A percentile compares a stretch with the other conserved stretches of the same genome.
Conservation (phyloP, 2,329 filamentous ascomycete genomes). For the Penicillium sp. region DNA sequence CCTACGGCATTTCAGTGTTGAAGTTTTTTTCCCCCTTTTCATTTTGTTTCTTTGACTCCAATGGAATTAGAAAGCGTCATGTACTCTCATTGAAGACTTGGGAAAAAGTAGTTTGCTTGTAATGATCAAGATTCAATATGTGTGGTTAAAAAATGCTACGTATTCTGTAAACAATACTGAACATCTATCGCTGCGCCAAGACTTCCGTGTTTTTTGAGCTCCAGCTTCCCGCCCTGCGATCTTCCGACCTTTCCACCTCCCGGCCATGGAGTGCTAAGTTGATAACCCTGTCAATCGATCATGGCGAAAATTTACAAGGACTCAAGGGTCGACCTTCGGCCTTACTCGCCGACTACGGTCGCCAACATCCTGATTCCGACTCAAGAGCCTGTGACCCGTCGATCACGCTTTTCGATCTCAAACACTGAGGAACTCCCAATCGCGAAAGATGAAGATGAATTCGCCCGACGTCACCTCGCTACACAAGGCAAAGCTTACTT, state of each 20-base stretch:
- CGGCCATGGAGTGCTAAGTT: slow-evolving; percentile 37
- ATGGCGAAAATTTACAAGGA: slow-evolving; percentile 81
- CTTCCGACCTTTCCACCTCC: slow-evolving; percentile 18
- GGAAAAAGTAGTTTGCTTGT: neutral
- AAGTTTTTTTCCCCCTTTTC: neutral
- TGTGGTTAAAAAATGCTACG: neutral
- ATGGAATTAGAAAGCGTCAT: neutral
- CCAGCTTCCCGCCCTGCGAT: slow-evolving; percentile 33
- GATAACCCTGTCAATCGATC: slow-evolving; percentile 30
- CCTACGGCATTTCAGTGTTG: slow-evolving; percentile 1
- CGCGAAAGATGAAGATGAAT: slow-evolving; percentile 64
- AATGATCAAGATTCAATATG: neutral
- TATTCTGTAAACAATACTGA: no score
- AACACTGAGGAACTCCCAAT: slow-evolving; percentile 42
- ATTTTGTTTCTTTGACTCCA: neutral
- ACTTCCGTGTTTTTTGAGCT: slow-evolving; percentile 38
- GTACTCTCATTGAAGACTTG: neutral
- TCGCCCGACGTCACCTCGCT: slow-evolving; percentile 71
- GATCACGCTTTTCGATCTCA: slow-evolving; percentile 47
- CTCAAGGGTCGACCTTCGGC: slow-evolving; percentile 79
- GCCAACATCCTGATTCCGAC: slow-evolving; percentile 67
- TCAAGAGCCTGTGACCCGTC: slow-evolving; percentile 47
- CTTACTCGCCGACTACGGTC: slow-evolving; percentile 65
- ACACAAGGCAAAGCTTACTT: slow-evolving; percentile 81
- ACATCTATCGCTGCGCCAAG: slow-evolving; percentile 30